These are phyloP conservation scores for Diaporthe australafricana DNA, from an alignment of 2,329 filamentous ascomycete species.

Conservation along the genomic window DNA sequence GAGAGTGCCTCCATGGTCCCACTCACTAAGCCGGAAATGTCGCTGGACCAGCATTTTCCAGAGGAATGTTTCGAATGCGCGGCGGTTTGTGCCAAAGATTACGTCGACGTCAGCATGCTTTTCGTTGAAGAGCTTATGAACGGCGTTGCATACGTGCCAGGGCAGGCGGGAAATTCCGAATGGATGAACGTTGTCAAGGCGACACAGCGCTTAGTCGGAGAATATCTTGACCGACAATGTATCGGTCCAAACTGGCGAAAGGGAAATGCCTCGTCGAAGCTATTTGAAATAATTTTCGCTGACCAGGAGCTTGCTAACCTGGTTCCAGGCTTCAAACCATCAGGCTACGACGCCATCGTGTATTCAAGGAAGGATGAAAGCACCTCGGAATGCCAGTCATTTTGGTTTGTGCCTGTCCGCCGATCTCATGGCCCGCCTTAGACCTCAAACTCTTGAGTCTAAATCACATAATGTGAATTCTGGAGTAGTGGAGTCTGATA, in stretches of 20 bases:
- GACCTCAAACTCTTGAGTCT: not conserved
- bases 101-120: not conserved
- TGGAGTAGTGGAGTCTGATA: too few relatives aligned
- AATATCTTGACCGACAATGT: not conserved
- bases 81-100: accelerated
- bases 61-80: not conserved
- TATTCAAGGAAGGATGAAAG: too few relatives aligned
- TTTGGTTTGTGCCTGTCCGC: not conserved
- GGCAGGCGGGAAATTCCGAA: not conserved
- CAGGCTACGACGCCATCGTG: not conserved
- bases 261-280: not conserved
- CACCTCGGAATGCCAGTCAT: not conserved
- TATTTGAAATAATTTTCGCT: not conserved
- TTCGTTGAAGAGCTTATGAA: not conserved
- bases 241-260: not conserved
- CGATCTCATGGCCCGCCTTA: not conserved
- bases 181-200: not conserved
- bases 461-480: too few relatives aligned
- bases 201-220: not conserved
- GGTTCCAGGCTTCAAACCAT: too few relatives aligned
- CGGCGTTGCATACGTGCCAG: not conserved
- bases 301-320: not conserved
- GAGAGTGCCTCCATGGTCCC: not conserved
- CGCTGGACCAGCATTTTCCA: not conserved
- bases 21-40: constrained; percentile 4